Percentiles rank a stretch among this genome's conserved stretches.
phyloP scores from a whole-genome alignment of 2,329 filamentous ascomycete genomes.

The Aureobasidium melanogenum region DNA sequence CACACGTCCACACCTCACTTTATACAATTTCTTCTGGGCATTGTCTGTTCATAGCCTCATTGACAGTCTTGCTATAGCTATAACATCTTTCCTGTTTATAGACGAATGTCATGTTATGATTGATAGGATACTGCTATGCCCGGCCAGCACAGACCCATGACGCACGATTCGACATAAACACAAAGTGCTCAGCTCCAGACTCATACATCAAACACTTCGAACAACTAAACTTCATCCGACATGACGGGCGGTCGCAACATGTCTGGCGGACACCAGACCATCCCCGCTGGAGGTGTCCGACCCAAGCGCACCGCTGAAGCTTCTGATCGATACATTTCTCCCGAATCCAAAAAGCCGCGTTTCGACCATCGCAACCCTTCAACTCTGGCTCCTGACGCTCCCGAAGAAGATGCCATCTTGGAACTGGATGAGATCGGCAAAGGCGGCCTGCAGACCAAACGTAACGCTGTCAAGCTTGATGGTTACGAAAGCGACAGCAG shows the following conservation, averaged over 20 bases:
- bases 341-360: constrained; percentile 67
- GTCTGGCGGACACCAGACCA: constrained; percentile 41
- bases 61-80: not conserved
- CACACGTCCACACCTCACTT: not conserved
- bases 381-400: constrained; percentile 73
- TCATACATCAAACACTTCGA: not conserved
- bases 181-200: not conserved
- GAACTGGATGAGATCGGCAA: constrained; percentile 88
- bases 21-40: not conserved
- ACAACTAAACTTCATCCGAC: not conserved
- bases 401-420: constrained; percentile 66
- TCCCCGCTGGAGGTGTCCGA: not conserved
- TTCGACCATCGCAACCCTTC: constrained; percentile 96
- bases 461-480: constrained; percentile 90
- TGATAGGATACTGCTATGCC: not conserved
- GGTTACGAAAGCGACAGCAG: constrained; percentile 92
- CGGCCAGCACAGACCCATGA: not conserved
- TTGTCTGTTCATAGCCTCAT: not conserved
- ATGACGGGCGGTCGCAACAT: constrained; percentile 4
- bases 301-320: constrained; percentile 70
- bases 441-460: constrained; percentile 64
- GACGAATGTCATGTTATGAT: not conserved
- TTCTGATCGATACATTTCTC: constrained; percentile 66
- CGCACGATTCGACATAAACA: not conserved
- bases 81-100: not conserved